Percentiles rank a stretch among this genome's conserved stretches.
phyloP scores from a whole-genome alignment of 345 rosid species.

The Citrus inodora region DNA sequence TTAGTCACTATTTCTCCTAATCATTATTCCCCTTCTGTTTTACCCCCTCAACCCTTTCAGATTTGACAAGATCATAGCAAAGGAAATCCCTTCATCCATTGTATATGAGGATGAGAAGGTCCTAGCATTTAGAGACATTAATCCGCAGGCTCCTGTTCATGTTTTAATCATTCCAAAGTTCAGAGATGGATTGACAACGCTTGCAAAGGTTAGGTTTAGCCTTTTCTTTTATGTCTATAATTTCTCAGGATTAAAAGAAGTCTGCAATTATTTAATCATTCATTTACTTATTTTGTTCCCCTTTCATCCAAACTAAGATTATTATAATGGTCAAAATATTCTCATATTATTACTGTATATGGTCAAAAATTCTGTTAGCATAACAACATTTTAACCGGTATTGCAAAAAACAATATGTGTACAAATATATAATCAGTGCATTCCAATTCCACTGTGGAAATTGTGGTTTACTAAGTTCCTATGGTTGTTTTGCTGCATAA shows the following conservation, averaged over 20 bases:
- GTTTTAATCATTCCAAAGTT: constrained; percentile 81
- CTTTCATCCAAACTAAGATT: neutral
- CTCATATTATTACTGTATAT: neutral
- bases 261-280: neutral
- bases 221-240: neutral
- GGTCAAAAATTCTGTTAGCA: neutral
- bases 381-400: neutral
- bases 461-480: neutral
- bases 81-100: constrained; percentile 76
- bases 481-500: neutral
- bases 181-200: constrained; percentile 75
- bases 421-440: neutral
- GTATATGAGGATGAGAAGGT: constrained; percentile 93
- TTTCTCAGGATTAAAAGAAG: neutral
- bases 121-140: constrained; percentile 77
- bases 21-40: neutral
- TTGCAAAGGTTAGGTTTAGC: constrained; percentile 50
- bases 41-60: constrained; percentile 27
- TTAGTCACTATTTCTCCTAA: neutral
- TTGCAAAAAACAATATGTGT: neutral
- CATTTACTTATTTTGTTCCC: neutral
- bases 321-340: neutral
- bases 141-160: constrained; percentile 91
- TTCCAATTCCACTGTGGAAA: neutral
- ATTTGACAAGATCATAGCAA: constrained; percentile 88